These are phyloP conservation scores for Acacia confusa DNA, from an alignment of 306 rosid species.

Conservation along the genomic window DNA sequence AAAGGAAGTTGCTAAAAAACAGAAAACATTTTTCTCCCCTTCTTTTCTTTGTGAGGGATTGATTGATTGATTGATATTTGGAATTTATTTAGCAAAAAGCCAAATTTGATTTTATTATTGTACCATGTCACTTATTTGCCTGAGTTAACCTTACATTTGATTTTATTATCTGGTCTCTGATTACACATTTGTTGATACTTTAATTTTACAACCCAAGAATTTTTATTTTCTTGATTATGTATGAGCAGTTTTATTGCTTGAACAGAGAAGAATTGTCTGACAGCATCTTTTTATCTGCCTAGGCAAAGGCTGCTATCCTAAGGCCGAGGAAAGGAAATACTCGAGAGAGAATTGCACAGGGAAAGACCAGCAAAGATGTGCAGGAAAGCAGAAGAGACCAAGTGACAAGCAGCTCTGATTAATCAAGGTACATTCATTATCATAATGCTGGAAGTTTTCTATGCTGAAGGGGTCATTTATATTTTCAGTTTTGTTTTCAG, in stretches of 20 bases:
- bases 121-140: neutral
- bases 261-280: slow-evolving; percentile 2
- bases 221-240: neutral
- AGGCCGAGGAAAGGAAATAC: slow-evolving; percentile 55
- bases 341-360: slow-evolving; percentile 59
- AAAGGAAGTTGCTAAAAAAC: neutral
- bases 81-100: neutral
- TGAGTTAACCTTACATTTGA: neutral
- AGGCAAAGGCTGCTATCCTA: slow-evolving; percentile 97
- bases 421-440: slow-evolving; percentile 65
- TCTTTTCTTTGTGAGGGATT: neutral
- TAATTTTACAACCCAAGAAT: neutral
- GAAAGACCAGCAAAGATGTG: slow-evolving; percentile 50
- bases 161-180: neutral
- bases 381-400: slow-evolving; percentile 66
- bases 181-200: neutral
- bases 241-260: slow-evolving; percentile 22
- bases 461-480: slow-evolving; percentile 26
- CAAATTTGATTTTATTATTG: neutral
- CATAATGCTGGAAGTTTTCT: slow-evolving; percentile 23
- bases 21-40: neutral
- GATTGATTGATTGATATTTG: neutral
- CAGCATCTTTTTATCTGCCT: slow-evolving; percentile 5
- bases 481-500: slow-evolving; percentile 40
- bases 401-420: slow-evolving; percentile 67